Evolutionary conservation across 257 asterid genomes (phyloP).

Genomic region (Gynochthodes officinalis): DNA sequence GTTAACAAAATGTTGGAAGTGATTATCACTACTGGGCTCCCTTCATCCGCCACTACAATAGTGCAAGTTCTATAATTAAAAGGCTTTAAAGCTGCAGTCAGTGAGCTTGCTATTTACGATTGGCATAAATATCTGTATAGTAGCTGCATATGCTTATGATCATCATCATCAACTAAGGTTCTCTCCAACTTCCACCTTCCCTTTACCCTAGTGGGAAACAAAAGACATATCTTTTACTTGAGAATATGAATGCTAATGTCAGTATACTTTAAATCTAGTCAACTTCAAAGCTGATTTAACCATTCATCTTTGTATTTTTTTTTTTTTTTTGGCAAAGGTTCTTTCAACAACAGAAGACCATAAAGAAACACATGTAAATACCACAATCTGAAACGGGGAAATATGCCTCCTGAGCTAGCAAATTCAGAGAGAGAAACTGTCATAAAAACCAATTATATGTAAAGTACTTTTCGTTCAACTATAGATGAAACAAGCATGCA

Average conservation of each 20-base stretch:
- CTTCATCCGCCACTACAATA: too few relatives aligned
- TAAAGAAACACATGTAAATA: not conserved
- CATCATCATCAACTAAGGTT: slow-evolving; percentile 12
- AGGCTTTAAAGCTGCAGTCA: too few relatives aligned
- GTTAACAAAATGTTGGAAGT: too few relatives aligned
- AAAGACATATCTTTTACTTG: slow-evolving; percentile 24
- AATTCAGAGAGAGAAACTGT: too few relatives aligned
- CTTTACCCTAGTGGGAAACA: slow-evolving; percentile 27
- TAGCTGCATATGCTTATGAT: slow-evolving; percentile 1
- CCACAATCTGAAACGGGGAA: not conserved
- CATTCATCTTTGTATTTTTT: too few relatives aligned
- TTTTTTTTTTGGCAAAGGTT: not conserved
- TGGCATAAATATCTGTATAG: slow-evolving; percentile 11
- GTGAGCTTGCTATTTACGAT: slow-evolving; percentile 16
- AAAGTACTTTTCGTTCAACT: too few relatives aligned
- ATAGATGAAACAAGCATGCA: not conserved
- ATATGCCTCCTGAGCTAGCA: too few relatives aligned
- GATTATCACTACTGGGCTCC: too few relatives aligned
- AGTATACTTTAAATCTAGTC: slow-evolving; percentile 16
- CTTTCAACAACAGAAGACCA: not conserved
- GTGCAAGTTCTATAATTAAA: too few relatives aligned
- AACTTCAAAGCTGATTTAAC: too few relatives aligned
- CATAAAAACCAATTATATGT: too few relatives aligned
- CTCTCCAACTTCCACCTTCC: slow-evolving; percentile 12
- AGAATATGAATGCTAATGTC: slow-evolving; percentile 11